Evolutionary conservation across 805 yeast genomes (phyloP), one percentile per base, ranked within the genome.

Genomic region (Candida hispaniensis): DNA sequence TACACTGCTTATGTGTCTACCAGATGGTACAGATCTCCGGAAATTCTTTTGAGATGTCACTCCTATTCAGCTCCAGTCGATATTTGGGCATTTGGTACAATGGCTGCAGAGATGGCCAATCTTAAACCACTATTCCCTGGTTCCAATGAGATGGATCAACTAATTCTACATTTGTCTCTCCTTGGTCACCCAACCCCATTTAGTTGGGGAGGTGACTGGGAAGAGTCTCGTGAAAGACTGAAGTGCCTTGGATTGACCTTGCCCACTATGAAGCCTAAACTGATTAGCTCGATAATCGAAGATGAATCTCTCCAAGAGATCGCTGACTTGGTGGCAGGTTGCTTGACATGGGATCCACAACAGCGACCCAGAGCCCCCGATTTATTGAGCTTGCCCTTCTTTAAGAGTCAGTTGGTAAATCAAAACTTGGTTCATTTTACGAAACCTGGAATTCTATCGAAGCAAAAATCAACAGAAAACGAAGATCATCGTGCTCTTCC

Each of bases 21-120:
- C 2, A 63, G 96, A 43, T 88, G 98, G 98, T 88, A 88, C 55
- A 64, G 96, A 38, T 86, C 96, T 0, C 98, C 98, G 0, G 98
- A 88, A 51, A 61, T 88, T 36, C 59, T 88, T 11, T 42, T 56
- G 15, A 44, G 43, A 10, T 27, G 44, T 12, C 35, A 41, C 10
- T 69, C 81, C 42, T 88, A 88, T 51, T 73, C 91, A 0, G 74
- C 73, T 2, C 82, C 85, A 0, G 71, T 88, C 6, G 97, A 88
- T 56, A 62, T 82, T 8, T 88, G 97, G 97, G 88, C 96, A 0
- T 76, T 82, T 5, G 96, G 95, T 1, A 71, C 85, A 16, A 78
- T 86, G 8, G 81, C 86, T 55, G 88, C 93, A 0, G 98, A 88
- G 50, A 53, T 88, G 12, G 79, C 81, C 14, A 73, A 73, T 26